Conservation (phyloP, 2,329 filamentous ascomycete genomes). For the Lecanosticta acicola region DNA sequence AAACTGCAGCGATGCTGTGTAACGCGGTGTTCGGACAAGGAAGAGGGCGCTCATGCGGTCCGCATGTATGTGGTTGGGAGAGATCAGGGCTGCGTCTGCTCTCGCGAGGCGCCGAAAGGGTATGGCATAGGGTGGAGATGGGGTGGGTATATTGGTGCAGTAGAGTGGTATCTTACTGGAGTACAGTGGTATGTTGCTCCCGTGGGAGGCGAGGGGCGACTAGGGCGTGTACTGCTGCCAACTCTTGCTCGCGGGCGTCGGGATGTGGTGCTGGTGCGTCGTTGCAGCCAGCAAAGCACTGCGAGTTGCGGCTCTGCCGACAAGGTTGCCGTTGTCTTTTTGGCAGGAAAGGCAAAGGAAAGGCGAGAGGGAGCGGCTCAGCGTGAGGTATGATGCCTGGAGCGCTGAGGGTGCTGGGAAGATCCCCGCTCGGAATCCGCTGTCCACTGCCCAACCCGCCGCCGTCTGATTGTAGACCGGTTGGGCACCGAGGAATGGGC, state of each 20-base stretch:
- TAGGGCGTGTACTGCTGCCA: neutral
- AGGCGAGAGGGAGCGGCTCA: too few relatives aligned
- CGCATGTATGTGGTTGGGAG: neutral
- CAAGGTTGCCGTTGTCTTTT: neutral
- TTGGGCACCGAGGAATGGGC: too few relatives aligned
- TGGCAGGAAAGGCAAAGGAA: neutral
- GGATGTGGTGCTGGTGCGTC: too few relatives aligned
- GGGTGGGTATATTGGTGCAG: neutral
- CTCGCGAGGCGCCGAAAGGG: neutral
- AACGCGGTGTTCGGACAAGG: neutral
- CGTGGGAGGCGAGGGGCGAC: neutral
- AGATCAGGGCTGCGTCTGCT: neutral
- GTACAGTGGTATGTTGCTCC: neutral
- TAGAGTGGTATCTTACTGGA: neutral
- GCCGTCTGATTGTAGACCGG: too few relatives aligned
- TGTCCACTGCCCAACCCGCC: too few relatives aligned
- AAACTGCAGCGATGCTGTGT: neutral
- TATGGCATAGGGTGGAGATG: neutral
- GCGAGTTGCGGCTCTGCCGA: slow-evolving; percentile 3
- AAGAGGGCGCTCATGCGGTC: neutral
- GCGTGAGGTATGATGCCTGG: too few relatives aligned
- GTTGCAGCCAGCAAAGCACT: slow-evolving; percentile 3
- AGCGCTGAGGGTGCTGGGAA: too few relatives aligned
- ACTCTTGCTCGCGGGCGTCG: too few relatives aligned
- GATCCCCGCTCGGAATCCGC: too few relatives aligned